Percentiles rank a stretch among this genome's conserved stretches.
Evolutionary conservation across 2,329 filamentous ascomycete species (phyloP).

Genomic region (Hypocreales sp.): DNA sequence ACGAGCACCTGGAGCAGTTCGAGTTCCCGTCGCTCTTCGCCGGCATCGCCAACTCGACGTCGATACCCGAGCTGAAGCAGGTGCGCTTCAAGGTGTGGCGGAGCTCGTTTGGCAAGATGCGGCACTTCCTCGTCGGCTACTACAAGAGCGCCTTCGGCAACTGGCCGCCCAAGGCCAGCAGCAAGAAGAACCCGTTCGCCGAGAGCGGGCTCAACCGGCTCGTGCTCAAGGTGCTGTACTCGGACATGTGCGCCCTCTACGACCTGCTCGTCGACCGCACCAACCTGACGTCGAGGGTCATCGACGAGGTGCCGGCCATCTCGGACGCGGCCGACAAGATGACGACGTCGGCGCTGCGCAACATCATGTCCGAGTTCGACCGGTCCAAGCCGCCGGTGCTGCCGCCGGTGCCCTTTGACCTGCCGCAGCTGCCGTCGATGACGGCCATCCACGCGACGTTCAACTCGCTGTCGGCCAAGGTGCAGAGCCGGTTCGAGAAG

Average conservation of each 20-base stretch:
- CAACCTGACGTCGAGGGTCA: conserved; percentile 61
- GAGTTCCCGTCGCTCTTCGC: conserved; percentile 84
- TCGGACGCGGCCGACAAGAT: conserved; percentile 43
- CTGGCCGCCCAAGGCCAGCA: conserved; percentile 85
- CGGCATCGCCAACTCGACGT: conserved; percentile 74
- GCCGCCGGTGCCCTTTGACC: conserved; percentile 81
- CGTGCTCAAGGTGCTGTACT: conserved; percentile 68
- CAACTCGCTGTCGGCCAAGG: conserved; percentile 50
- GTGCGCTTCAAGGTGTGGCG: conserved; percentile 80
- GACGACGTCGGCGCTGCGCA: conserved; percentile 54
- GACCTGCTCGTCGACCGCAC: conserved; percentile 75
- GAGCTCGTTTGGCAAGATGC: conserved; percentile 56
- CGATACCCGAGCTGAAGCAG: conserved; percentile 56
- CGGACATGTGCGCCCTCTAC: conserved; percentile 75
- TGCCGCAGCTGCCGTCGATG: conserved; percentile 62
- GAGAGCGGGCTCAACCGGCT: conserved; percentile 76
- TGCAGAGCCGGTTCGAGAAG: conserved; percentile 56
- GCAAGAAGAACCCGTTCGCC: conserved; percentile 80
- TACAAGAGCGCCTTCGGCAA: conserved; percentile 44
- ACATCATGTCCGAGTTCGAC: conserved; percentile 77
- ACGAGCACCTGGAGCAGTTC: conserved; percentile 66
- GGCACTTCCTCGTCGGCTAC: conserved; percentile 55
- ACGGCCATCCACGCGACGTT: conserved; percentile 49
- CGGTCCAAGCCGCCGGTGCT: conserved; percentile 76
- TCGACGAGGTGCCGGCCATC: conserved; percentile 46